phyloP scores from a whole-genome alignment of 371 early-diverging fungal genomes.

The Zopfochytrium polystomum region DNA sequence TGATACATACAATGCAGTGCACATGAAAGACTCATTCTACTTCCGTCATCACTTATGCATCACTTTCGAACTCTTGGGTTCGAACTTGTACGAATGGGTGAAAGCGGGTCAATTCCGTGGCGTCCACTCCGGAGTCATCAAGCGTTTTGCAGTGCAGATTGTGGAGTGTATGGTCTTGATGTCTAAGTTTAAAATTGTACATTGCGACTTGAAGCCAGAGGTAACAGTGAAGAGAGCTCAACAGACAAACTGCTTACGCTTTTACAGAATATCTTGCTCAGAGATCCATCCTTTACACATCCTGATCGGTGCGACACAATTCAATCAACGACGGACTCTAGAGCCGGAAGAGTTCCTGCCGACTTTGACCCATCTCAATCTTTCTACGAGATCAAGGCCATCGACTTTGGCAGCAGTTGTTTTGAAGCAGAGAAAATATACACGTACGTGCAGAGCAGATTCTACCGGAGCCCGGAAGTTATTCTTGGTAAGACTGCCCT shows the following conservation, averaged over 20 bases:
- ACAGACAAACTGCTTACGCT: background rate
- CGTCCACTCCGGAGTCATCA: constrained; percentile 76
- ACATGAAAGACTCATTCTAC: constrained; percentile 87
- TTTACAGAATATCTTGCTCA: constrained; percentile 27
- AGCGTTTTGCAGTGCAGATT: constrained; percentile 81
- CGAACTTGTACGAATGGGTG: constrained; percentile 96
- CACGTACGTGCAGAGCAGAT: constrained; percentile 96
- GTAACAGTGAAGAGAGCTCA: constrained; percentile 35
- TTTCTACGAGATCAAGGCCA: constrained; percentile 82
- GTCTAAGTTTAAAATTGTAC: constrained; percentile 75
- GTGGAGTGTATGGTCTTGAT: constrained; percentile 78
- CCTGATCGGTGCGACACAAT: constrained; percentile 32
- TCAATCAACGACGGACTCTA: constrained; percentile 9
- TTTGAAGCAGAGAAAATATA: constrained; percentile 82
- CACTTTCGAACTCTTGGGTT: constrained; percentile 89
- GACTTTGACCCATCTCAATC: constrained; percentile 38
- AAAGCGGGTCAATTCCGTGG: constrained; percentile 93
- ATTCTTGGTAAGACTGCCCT: constrained; percentile 53
- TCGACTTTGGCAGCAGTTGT: constrained; percentile 97
- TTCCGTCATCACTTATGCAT: constrained; percentile 96
- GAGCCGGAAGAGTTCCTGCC: constrained; percentile 22
- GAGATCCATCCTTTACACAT: constrained; percentile 22
- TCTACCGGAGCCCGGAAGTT: constrained; percentile 97
- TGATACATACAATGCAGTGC: constrained; percentile 74
- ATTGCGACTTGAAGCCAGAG: constrained; percentile 98